phyloP scores from a whole-genome alignment of 2,329 filamentous ascomycete genomes.

The Pleomassaria siparia region DNA sequence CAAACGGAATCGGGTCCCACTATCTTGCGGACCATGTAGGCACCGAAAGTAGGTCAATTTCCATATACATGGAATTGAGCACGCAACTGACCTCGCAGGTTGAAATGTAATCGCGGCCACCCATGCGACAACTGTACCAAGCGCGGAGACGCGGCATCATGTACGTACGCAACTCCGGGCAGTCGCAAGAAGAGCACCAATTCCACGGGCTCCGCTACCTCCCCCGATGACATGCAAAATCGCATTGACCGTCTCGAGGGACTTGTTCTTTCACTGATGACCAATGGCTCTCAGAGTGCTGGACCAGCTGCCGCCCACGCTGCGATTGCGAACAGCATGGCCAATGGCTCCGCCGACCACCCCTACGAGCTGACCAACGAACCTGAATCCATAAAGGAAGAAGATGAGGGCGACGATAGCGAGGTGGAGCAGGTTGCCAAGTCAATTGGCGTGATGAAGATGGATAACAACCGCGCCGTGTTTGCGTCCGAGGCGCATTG shows the following conservation, averaged over 20 bases:
- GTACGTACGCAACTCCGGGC: constrained; percentile 73
- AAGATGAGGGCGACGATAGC: constrained; percentile 60
- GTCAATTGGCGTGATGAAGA: constrained; percentile 56
- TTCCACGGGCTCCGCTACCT: constrained; percentile 59
- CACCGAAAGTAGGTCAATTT: constrained; percentile 75
- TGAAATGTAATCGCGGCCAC: constrained; percentile 90
- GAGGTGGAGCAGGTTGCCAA: constrained; percentile 60
- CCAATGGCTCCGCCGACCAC: constrained; percentile 42
- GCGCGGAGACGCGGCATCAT: constrained; percentile 76
- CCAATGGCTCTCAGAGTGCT: constrained; percentile 70
- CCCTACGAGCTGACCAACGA: constrained; percentile 57
- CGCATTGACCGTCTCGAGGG: constrained; percentile 94
- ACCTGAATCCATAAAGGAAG: constrained; percentile 57
- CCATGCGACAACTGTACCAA: constrained; percentile 96
- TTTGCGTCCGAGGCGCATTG: constrained; percentile 56
- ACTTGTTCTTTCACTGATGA: constrained; percentile 90
- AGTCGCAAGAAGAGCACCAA: constrained; percentile 70
- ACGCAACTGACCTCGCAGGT: constrained; percentile 46
- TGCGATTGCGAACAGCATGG: constrained; percentile 53
- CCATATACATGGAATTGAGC: not conserved
- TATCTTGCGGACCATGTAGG: constrained; percentile 89
- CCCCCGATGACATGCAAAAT: constrained; percentile 96
- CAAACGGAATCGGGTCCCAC: constrained; percentile 86
- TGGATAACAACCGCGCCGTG: constrained; percentile 51
- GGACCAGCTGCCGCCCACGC: constrained; percentile 62